Evolutionary conservation across 768 basidiomycete species (phyloP), one percentile per base, ranked within the genome.

Genomic region (Hygrocybe coccinea): DNA sequence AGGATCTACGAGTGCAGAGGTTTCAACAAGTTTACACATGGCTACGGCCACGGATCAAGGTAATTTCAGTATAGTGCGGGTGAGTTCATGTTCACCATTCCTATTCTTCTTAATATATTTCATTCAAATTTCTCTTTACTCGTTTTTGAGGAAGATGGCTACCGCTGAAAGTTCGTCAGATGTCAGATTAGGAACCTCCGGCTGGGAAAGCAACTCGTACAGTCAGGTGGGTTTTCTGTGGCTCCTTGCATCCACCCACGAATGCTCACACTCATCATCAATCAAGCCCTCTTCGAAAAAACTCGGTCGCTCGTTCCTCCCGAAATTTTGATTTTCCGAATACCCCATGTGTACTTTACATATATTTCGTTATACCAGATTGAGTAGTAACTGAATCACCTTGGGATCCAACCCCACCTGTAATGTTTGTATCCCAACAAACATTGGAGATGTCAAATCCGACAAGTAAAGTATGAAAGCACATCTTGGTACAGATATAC

Each of bases 1-100:
- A 49, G 56, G 59, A 9, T 49, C 62, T 25, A 50, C 66, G 7
- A 62, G 64, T 5, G 71, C 8, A 29, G 29, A 67, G 41, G 57
- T 69, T 43, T 74, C 75, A 2, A 73, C 72, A 9, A 67, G 67
- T 54, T 72, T 75, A 60, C 64, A 66, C 36, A 56, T 74, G 33
- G 63, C 67, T 6, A 62, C 71, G 9, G 60, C 66, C 29, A 7
- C 22, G 21, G 22, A 49, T 34, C 29, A 29, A 25, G 47, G 25
- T 34, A 19, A 19, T 44, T 8, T 8, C 15, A 44, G 17, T 19
- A 2, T 44, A 44, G 43, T 44, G n/a, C 17, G 12, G 43, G 43
- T 44, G 17, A 14, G 43, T 44, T 14, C 39, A 15, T 44, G n/a
- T 24, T 24, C 43, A 9, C 8, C 24, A 24, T 9, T 6, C 11